A percentile compares a stretch with the other conserved stretches of the same genome.
phyloP scores from a whole-genome alignment of 73 alveolate genomes.

The Loxodes magnus region DNA sequence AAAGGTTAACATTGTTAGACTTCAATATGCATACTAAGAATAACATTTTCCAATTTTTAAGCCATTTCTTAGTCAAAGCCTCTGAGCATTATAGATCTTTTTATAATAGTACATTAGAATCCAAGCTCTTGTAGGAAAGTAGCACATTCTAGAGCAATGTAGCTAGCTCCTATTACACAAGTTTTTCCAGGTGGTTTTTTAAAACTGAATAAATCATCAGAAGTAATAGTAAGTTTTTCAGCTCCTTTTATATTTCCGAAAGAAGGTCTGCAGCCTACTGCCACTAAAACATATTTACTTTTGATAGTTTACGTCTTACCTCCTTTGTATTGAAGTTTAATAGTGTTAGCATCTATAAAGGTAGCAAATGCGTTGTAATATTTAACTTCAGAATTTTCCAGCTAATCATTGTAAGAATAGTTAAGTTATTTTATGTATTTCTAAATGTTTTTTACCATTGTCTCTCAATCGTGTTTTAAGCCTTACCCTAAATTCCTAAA shows the following conservation, averaged over 20 bases:
- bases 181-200: slow-evolving; percentile 94
- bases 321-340: slow-evolving; percentile 65
- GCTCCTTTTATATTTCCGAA: slow-evolving; percentile 9
- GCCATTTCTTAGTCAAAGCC: slow-evolving; percentile 98
- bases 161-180: slow-evolving; percentile 96
- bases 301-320: slow-evolving; percentile 62
- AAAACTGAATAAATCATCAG: slow-evolving; percentile 93
- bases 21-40: slow-evolving; percentile 77
- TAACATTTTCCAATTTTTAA: slow-evolving; percentile 66
- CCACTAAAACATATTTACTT: slow-evolving; percentile 61
- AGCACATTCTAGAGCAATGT: slow-evolving; percentile 91
- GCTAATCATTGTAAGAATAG: slow-evolving; percentile 80
- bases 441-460: slow-evolving; percentile 72
- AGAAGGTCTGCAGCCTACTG: slow-evolving; percentile 90
- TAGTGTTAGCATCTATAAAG: slow-evolving; percentile 82
- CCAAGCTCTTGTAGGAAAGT: slow-evolving; percentile 93
- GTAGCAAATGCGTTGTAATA: slow-evolving; percentile 90
- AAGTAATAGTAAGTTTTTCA: slow-evolving; percentile 17
- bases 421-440: slow-evolving; percentile 73
- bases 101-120: slow-evolving; percentile 86
- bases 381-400: slow-evolving; percentile 55
- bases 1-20: slow-evolving; percentile 70
- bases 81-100: slow-evolving; percentile 87
- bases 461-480: slow-evolving; percentile 50
- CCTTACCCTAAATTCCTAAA: no score